Percentiles rank a stretch among this genome's conserved stretches.
Conservation (phyloP, 179 eudicot genomes). For the Vitellaria paradoxa region DNA sequence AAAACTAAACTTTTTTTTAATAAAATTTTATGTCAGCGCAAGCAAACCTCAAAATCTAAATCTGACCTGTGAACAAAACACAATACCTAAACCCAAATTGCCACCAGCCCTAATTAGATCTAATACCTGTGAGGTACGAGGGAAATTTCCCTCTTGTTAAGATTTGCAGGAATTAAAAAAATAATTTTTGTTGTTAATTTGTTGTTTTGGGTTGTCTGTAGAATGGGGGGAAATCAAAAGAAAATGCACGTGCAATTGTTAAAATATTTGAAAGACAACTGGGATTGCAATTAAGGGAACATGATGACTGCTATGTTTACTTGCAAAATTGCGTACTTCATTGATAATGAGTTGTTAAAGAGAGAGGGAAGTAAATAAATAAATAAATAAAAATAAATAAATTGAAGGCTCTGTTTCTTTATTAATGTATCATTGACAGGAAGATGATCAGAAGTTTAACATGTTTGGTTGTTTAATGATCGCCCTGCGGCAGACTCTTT, state of each 20-base stretch:
- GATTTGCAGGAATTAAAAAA: neutral
- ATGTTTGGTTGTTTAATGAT: neutral
- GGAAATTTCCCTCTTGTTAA: conserved; percentile 20
- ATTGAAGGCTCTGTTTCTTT: conserved; percentile 16
- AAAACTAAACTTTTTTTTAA: too few species aligned
- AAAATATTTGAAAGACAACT: conserved; percentile 22
- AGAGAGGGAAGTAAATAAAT: neutral
- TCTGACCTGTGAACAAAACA: too few species aligned
- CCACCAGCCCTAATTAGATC: neutral
- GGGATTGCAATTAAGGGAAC: conserved; percentile 19
- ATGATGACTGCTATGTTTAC: conserved; percentile 17
- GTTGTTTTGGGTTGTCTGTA: conserved; percentile 3
- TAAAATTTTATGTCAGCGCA: too few species aligned
- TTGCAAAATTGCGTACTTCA: neutral
- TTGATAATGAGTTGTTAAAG: neutral
- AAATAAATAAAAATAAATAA: neutral
- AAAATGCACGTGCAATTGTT: conserved; percentile 22
- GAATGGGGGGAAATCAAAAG: conserved; percentile 12
- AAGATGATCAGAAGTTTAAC: conserved; percentile 13
- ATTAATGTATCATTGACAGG: conserved; percentile 6
- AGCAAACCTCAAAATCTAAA: too few species aligned
- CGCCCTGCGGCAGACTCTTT: neutral
- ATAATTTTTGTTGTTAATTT: neutral
- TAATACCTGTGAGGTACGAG: neutral
- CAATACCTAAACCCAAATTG: too few species aligned